Conservation (phyloP, 176 grass and related monocot genomes). For the Eragrostis nindensis region DNA sequence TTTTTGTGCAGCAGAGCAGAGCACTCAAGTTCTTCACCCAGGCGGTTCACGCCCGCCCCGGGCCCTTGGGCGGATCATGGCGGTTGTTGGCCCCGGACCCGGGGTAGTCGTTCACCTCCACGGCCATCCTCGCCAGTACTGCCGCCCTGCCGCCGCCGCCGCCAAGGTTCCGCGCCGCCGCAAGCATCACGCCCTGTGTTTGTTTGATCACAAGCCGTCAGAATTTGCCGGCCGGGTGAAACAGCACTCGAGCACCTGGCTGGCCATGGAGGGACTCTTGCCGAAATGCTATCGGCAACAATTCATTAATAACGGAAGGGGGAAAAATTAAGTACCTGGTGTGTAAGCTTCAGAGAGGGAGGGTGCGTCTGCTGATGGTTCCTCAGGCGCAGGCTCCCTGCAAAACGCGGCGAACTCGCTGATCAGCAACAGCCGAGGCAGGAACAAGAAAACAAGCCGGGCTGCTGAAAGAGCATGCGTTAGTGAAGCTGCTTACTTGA, state of each 20-base stretch:
- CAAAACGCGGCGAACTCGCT: background rate
- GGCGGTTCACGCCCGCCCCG: constrained; percentile 37
- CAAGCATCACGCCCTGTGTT: background rate
- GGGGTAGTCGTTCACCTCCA: constrained; percentile 63
- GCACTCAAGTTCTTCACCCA: background rate
- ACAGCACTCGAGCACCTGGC: too few relatives aligned
- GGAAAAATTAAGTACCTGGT: background rate
- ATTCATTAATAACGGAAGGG: background rate
- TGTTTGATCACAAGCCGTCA: background rate
- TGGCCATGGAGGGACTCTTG: too few relatives aligned
- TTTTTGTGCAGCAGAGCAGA: too few relatives aligned
- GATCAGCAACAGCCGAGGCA: background rate
- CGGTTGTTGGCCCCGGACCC: constrained; percentile 35
- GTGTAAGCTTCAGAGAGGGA: constrained; percentile 3
- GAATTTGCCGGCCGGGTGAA: background rate
- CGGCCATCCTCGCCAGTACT: constrained; percentile 41
- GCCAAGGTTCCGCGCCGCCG: background rate
- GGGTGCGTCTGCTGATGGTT: background rate
- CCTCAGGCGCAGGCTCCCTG: constrained; percentile 40
- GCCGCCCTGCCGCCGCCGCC: background rate
- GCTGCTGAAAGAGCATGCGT: too few relatives aligned
- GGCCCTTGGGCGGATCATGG: constrained; percentile 49
- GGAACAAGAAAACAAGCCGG: too few relatives aligned
- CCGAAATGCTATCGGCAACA: too few relatives aligned
- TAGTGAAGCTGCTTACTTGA: too few relatives aligned